phyloP scores from a whole-genome alignment of 2,329 filamentous ascomycete genomes.

The Claviceps pusilla region DNA sequence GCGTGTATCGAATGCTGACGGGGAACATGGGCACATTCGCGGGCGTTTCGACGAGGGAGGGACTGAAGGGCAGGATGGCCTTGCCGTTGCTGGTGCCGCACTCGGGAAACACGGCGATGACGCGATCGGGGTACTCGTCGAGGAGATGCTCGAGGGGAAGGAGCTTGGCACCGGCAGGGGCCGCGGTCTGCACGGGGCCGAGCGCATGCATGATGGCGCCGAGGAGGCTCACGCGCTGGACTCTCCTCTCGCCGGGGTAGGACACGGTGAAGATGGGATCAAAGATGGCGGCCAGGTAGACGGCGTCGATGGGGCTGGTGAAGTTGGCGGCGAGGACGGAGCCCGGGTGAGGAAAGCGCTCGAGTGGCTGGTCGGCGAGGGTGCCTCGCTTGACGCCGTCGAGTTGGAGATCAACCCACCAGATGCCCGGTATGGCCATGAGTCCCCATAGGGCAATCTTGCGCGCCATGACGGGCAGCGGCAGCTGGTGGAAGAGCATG shows the following conservation, averaged over 20 bases:
- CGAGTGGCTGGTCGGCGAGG: constrained; percentile 55
- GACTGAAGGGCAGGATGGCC: constrained; percentile 72
- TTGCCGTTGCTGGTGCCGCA: constrained; percentile 88
- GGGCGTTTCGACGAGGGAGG: constrained; percentile 54
- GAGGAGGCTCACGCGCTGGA: constrained; percentile 64
- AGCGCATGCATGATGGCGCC: constrained; percentile 63
- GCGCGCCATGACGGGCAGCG: constrained; percentile 45
- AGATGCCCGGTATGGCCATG: constrained; percentile 78
- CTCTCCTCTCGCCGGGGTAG: constrained; percentile 58
- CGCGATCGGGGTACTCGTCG: constrained; percentile 52
- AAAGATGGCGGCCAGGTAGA: constrained; percentile 92
- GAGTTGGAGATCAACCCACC: constrained; percentile 97
- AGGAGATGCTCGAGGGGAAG: constrained; percentile 50
- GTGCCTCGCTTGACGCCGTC: constrained; percentile 91
- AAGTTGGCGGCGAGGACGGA: constrained; percentile 81
- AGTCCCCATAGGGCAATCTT: constrained; percentile 82
- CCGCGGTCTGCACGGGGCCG: constrained; percentile 35
- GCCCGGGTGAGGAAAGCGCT: constrained; percentile 62
- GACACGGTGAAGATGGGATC: constrained; percentile 85
- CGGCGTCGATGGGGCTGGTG: constrained; percentile 79
- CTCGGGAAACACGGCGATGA: constrained; percentile 83
- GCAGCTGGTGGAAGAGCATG: constrained; percentile 66
- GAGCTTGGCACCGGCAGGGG: constrained; percentile 32
- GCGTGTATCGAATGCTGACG: constrained; percentile 76
- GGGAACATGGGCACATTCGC: constrained; percentile 68